Evolutionary conservation across 2,329 filamentous ascomycete genomes (phyloP).

Genomic region (Rhynchosporium agropyri): DNA sequence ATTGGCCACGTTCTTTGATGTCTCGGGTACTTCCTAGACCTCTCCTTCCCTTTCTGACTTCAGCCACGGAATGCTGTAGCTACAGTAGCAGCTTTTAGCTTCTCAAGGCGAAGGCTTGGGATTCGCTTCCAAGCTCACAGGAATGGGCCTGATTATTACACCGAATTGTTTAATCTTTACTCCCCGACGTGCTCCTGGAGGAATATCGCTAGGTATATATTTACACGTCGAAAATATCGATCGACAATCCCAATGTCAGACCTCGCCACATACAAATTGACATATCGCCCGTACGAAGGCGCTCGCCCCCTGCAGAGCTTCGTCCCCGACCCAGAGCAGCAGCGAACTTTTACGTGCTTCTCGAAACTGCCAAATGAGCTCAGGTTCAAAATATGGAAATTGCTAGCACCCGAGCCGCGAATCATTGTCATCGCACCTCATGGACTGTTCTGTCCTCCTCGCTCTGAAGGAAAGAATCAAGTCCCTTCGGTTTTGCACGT

Average conservation of each 20-base stretch:
- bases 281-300: not conserved
- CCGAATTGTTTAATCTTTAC: no score
- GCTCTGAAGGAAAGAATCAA: not conserved
- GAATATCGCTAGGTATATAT: no score
- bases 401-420: constrained; percentile 1
- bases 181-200: no score
- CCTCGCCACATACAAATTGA: not conserved
- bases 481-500: not conserved
- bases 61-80: no score
- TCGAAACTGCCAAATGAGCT: not conserved
- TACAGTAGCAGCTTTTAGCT: no score
- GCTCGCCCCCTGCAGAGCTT: not conserved
- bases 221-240: no score
- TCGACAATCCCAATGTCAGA: not conserved
- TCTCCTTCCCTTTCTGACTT: no score
- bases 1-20: no score
- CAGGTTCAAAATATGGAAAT: constrained; percentile 5
- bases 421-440: not conserved
- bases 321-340: not conserved
- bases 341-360: constrained; percentile 4
- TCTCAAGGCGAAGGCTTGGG: no score
- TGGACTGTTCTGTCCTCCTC: not conserved
- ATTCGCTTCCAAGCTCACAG: no score
- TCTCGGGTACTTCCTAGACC: no score
- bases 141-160: no score